Conservation (phyloP, 164 flowering plant genomes). For the Vitis vinifera region ASM3070453v1 NC_081811.1:12120501-12121000, state of each 20-base stretch:
- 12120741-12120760: conserved; percentile 59
- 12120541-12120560: conserved; percentile 42
- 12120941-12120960: conserved; percentile 56
- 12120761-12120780: conserved; percentile 37
- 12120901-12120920: conserved; percentile 70
- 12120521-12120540: conserved; percentile 48
- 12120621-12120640: not conserved
- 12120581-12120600: conserved; percentile 66
- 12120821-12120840: conserved; percentile 77
- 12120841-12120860: conserved; percentile 45
- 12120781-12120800: conserved; percentile 34
- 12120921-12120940: conserved; percentile 76
- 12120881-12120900: conserved; percentile 56
- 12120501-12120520: conserved; percentile 68
- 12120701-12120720: conserved; percentile 80
- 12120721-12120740: conserved; percentile 69
- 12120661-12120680: conserved; percentile 6
- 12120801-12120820: conserved; percentile 60
- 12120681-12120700: conserved; percentile 60
- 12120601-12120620: conserved; percentile 42
- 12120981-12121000: conserved; percentile 48
- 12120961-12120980: conserved; percentile 48
- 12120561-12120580: conserved; percentile 57
- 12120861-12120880: conserved; percentile 61
- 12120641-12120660: not conserved